Evolutionary conservation across 306 rosid genomes (phyloP).

Genomic region (Argentina anserina): DNA sequence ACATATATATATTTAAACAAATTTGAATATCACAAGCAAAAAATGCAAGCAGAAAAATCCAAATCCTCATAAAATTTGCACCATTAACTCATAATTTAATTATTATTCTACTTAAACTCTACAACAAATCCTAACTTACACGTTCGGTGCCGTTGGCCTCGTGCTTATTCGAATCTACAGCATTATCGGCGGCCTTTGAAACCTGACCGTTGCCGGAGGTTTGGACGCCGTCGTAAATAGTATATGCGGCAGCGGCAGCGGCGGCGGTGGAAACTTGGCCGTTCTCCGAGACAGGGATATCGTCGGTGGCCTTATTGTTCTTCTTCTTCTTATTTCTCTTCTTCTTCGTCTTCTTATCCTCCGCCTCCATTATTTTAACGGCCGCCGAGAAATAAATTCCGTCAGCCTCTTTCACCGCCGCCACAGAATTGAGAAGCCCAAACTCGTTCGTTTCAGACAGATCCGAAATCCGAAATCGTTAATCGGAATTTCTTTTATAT

Average conservation of each 20-base stretch:
- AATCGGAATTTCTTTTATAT: neutral
- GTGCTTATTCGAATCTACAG: slow-evolving; percentile 28
- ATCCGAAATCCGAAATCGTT: neutral
- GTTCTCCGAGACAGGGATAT: slow-evolving; percentile 26
- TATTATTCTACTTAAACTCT: too few species aligned
- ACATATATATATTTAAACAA: too few species aligned
- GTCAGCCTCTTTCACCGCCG: slow-evolving; percentile 11
- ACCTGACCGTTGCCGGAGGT: neutral
- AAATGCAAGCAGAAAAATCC: neutral
- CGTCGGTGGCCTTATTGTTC: slow-evolving; percentile 35
- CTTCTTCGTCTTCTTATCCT: slow-evolving; percentile 50
- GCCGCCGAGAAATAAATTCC: neutral
- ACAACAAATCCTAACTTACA: slow-evolving; percentile 52
- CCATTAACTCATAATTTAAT: too few species aligned
- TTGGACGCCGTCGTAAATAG: slow-evolving; percentile 4
- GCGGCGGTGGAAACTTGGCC: slow-evolving; percentile 23
- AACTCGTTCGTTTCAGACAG: neutral
- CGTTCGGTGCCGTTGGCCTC: slow-evolving; percentile 40
- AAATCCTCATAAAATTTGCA: too few species aligned
- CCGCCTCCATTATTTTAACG: slow-evolving; percentile 50
- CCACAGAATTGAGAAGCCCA: slow-evolving; percentile 2
- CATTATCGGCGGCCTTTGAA: neutral
- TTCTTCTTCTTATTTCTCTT: slow-evolving; percentile 56
- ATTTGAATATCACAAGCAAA: neutral
- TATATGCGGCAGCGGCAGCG: neutral